Evolutionary conservation across 2,329 filamentous ascomycete species (phyloP).

Genomic region (Aspergillus tamarii): DNA sequence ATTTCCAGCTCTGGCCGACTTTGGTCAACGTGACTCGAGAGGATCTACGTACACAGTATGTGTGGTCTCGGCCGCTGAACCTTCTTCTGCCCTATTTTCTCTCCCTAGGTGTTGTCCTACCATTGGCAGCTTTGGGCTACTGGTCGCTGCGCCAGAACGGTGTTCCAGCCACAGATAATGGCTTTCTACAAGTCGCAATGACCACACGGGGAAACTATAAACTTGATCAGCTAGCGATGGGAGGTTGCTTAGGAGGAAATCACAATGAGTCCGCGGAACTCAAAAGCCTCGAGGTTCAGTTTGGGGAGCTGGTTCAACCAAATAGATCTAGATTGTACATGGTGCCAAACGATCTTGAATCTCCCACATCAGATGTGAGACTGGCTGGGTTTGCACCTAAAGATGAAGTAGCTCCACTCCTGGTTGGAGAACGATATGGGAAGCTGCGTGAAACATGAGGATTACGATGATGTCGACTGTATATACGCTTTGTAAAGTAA

Average conservation of each 20-base stretch:
- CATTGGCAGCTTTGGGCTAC: neutral
- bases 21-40: neutral
- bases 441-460: no score
- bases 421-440: neutral
- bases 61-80: neutral
- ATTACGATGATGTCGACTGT: neutral
- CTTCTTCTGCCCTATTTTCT: neutral
- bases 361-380: neutral
- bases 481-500: no score
- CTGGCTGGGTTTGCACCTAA: neutral
- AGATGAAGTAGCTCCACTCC: neutral
- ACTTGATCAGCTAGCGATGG: neutral
- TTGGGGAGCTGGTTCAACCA: neutral
- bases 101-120: neutral
- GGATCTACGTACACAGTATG: neutral
- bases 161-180: neutral
- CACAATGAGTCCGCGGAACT: neutral
- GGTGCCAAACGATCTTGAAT: accelerated
- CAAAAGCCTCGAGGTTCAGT: neutral
- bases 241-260: neutral
- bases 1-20: neutral
- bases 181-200: neutral
- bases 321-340: neutral
- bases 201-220: neutral
- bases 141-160: neutral